These are phyloP conservation scores for thale cress (Arabidopsis thaliana) DNA, from an alignment of 345 rosid species.

Conservation along the genomic window TAIR10.1 NC_003076.8:6804501-6805000, in stretches of 20 bases:
- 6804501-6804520: neutral
- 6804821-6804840: neutral
- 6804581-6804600: neutral
- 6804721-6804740: constrained; percentile 86
- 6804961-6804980: constrained; percentile 80
- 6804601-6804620: neutral
- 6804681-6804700: constrained; percentile 89
- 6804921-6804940: constrained; percentile 76
- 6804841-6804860: constrained; percentile 47
- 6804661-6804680: constrained; percentile 79
- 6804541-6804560: too few species aligned
- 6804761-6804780: constrained; percentile 51
- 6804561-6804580: too few species aligned
- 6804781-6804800: neutral
- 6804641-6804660: constrained; percentile 50
- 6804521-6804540: neutral
- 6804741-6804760: constrained; percentile 97
- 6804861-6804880: constrained; percentile 99
- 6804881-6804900: constrained; percentile 96
- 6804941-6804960: constrained; percentile 90
- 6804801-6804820: neutral
- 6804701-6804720: constrained; percentile 85
- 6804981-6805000: constrained; percentile 31
- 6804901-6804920: constrained; percentile 89
- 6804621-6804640: neutral